Evolutionary conservation across 2,329 filamentous ascomycete genomes (phyloP), one percentile per base, ranked within the genome.

Genomic region (Epichloe scottii): DNA sequence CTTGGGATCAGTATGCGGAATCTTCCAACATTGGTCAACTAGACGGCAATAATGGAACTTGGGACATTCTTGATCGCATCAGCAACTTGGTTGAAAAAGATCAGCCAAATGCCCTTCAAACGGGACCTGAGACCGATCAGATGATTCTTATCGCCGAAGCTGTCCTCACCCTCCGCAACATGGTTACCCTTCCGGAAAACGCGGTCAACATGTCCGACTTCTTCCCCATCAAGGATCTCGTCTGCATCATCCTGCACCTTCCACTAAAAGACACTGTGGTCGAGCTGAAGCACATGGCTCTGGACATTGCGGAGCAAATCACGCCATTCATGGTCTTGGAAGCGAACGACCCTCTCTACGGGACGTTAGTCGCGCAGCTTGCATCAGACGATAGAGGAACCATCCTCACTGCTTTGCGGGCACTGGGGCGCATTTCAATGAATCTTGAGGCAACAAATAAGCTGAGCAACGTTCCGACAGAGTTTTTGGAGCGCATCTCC

Each of bases 111-210:
- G 79, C 88, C 59, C 74, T 96, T 26, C 79, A 90, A 55, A 80
- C 88, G 0, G 80, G 81, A 33, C 76, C 82, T 5, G 87, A 86
- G 57, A 76, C 79, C 14, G 82, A 89, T 55, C 73, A 78, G 41
- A 74, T 97, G 54, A 78, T 86, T 12, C 79, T 88, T 56, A 77
- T 95, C 55, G 91, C 85, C 23, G 90, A 97, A 66, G 89, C 93
- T 2, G 83, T 85, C 19, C 72, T 97, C 45, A 90, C 95, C 17
- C 75, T 97, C 42, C 82, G 93, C 48, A 98, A 98, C 65, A 96
- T 98, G 89, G 84, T 90, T n/a, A 87, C 94, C 67, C 73, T 96
- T 19, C 80, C 84, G 21, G 89, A 95, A 55, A 98, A 98, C 62
- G 91, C 91, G 0, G 70, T 77, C 23, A 93, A 89, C 63, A 77